Evolutionary conservation across 163 green algal species (phyloP).

Genomic region (Coccomyxa subellipsoidea): DNA sequence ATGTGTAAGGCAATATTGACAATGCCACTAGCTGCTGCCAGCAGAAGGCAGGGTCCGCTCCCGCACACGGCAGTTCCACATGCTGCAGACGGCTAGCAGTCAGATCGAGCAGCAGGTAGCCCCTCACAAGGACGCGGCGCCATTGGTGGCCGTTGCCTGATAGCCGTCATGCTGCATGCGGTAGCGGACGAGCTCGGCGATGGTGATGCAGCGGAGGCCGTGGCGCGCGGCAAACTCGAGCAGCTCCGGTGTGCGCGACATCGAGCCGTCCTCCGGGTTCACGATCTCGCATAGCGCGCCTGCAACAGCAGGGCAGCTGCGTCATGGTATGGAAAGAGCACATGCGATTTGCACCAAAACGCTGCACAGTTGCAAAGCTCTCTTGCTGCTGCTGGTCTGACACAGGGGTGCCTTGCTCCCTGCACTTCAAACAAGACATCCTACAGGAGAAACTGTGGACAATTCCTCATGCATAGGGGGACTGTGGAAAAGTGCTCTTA

Average conservation of each 20-base stretch:
- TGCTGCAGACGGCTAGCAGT: too few relatives aligned
- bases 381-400: neutral
- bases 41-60: too few relatives aligned
- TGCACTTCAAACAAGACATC: neutral
- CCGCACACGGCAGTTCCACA: too few relatives aligned
- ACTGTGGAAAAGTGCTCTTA: too few relatives aligned
- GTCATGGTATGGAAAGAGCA: neutral
- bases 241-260: constrained; percentile 85
- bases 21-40: too few relatives aligned
- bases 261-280: constrained; percentile 66
- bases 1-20: too few relatives aligned
- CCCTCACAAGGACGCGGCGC: neutral
- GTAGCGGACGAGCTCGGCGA: constrained; percentile 90
- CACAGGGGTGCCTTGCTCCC: neutral
- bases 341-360: neutral
- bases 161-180: constrained; percentile 30
- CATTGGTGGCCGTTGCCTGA: neutral
- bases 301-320: neutral
- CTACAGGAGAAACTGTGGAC: neutral
- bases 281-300: constrained; percentile 91
- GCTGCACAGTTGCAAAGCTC: neutral
- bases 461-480: too few relatives aligned
- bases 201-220: constrained; percentile 87
- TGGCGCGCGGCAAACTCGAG: constrained; percentile 79
- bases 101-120: neutral